phyloP scores from a whole-genome alignment of 2,329 filamentous ascomycete genomes.

The Colletotrichum sp. region DNA sequence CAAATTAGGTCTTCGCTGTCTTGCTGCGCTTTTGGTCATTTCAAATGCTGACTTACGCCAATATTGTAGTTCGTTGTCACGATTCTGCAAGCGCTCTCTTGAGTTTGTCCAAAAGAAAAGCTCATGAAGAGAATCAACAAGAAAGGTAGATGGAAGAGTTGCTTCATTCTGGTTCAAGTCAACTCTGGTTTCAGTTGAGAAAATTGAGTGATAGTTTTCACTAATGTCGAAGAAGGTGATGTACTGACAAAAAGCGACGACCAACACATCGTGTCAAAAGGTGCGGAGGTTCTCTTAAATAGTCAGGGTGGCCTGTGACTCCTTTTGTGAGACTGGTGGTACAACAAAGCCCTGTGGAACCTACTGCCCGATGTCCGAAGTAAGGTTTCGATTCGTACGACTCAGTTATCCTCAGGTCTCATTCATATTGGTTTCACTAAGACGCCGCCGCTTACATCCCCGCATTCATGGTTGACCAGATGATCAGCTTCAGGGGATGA shows the following conservation, averaged over 20 bases:
- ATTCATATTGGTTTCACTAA: not conserved
- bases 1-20: rapidly evolving
- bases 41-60: not conserved
- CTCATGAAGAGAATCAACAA: not conserved
- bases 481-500: not conserved
- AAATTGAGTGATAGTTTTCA: not conserved
- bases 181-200: not conserved
- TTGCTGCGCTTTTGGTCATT: not conserved
- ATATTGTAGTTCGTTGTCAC: not conserved
- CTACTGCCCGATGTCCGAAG: not conserved
- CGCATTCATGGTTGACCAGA: not conserved
- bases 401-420: not conserved
- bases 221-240: not conserved
- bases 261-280: not conserved
- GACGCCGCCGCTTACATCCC: not conserved
- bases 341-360: not conserved
- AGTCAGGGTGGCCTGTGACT: not conserved
- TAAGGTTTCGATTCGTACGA: not conserved
- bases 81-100: not conserved
- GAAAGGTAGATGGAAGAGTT: not conserved
- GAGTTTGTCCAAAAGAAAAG: not conserved
- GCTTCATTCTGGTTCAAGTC: not conserved
- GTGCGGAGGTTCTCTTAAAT: not conserved
- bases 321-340: not conserved
- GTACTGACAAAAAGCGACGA: not conserved